Evolutionary conservation across 2,329 filamentous ascomycete genomes (phyloP).

Genomic region (Stagonosporopsis cucurbitacearum): DNA sequence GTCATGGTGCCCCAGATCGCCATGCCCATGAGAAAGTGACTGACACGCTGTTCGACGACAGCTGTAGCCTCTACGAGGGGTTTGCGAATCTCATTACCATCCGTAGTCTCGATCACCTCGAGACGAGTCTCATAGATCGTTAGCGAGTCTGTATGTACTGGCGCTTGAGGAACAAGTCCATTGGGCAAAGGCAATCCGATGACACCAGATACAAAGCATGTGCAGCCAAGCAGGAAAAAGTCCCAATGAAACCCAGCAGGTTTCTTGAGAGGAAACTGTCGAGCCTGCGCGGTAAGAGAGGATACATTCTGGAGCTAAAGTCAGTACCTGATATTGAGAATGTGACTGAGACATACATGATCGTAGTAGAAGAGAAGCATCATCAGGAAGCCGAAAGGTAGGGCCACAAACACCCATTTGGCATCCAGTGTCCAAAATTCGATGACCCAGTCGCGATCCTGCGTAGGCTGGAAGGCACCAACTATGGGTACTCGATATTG

Average conservation of each 20-base stretch:
- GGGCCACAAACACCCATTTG: conserved; percentile 61
- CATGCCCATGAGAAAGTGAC: conserved; percentile 62
- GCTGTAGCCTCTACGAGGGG: conserved; percentile 53
- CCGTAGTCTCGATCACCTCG: conserved; percentile 49
- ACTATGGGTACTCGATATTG: conserved; percentile 53
- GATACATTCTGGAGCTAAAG: conserved; percentile 52
- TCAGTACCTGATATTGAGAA: neutral
- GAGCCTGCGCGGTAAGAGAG: conserved; percentile 60
- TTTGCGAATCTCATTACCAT: conserved; percentile 52
- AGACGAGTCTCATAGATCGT: conserved; percentile 47
- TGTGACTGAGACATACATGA: conserved; percentile 49
- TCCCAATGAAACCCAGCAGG: conserved; percentile 65
- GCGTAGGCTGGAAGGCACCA: conserved; percentile 57
- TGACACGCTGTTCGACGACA: conserved; percentile 61
- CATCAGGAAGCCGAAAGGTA: conserved; percentile 61
- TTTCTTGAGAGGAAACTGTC: conserved; percentile 60
- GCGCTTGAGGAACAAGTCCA: conserved; percentile 62
- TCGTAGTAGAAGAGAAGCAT: conserved; percentile 65
- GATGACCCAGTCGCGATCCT: conserved; percentile 57
- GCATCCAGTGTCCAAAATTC: conserved; percentile 60
- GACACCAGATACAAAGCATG: conserved; percentile 59
- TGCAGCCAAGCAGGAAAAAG: conserved; percentile 62
- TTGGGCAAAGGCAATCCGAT: conserved; percentile 62
- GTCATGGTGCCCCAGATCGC: conserved; percentile 62
- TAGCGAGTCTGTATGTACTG: conserved; percentile 62